phyloP scores from a whole-genome alignment of 306 rosid species.

The Quercus berberidifolia region DNA sequence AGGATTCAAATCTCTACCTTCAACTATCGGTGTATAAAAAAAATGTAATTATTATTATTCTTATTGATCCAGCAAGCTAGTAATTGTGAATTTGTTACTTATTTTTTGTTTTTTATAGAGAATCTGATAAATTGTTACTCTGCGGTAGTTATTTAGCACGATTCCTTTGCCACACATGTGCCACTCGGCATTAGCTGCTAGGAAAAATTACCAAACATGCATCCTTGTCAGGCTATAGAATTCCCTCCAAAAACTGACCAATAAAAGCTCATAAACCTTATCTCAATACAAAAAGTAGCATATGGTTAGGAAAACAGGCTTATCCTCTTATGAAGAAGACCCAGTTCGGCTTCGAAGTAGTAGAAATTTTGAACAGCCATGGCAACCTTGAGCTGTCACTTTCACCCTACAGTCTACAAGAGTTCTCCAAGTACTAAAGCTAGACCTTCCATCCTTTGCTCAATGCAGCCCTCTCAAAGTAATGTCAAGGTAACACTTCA shows the following conservation, averaged over 20 bases:
- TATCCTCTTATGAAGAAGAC: conserved; percentile 37
- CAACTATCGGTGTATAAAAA: no score
- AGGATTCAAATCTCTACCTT: no score
- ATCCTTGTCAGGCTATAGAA: conserved; percentile 15
- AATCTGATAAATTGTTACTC: no score
- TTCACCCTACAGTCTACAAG: conserved; percentile 33
- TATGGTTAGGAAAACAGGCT: conserved; percentile 35
- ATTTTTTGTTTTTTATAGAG: no score
- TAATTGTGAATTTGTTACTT: no score
- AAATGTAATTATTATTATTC: no score
- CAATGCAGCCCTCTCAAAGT: conserved; percentile 57
- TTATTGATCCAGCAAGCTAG: no score
- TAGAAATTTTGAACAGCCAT: conserved; percentile 41
- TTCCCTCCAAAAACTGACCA: conserved; percentile 16
- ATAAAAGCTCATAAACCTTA: conserved; percentile 39
- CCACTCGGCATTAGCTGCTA: conserved; percentile 12
- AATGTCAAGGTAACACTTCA: conserved; percentile 61
- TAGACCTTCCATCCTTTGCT: conserved; percentile 44
- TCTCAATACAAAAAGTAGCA: conserved; percentile 20
- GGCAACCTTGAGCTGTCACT: conserved; percentile 64
- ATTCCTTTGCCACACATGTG: background rate
- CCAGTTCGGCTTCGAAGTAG: background rate
- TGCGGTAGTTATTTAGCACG: background rate
- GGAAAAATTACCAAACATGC: conserved; percentile 8
- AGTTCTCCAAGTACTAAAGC: conserved; percentile 25